These are phyloP conservation scores for Syzygium grande DNA, from an alignment of 345 rosid genomes.

Conservation along the genomic window DNA sequence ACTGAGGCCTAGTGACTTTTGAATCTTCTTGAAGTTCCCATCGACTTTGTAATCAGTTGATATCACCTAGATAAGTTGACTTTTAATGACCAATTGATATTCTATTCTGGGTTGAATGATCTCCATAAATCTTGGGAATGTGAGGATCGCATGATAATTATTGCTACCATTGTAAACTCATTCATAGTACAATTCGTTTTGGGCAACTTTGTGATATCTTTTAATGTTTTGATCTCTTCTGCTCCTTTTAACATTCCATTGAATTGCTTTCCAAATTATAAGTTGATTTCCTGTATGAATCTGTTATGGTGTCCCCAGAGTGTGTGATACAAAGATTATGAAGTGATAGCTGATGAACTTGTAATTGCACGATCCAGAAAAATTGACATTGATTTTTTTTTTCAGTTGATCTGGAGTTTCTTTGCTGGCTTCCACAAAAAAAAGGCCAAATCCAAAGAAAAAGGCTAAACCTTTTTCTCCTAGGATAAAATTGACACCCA, in stretches of 20 bases:
- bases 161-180: background rate
- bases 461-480: background rate
- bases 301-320: background rate
- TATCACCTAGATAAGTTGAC: background rate
- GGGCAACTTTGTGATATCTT: background rate
- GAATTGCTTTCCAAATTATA: background rate
- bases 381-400: background rate
- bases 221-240: background rate
- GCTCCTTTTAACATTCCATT: background rate
- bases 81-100: background rate
- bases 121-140: background rate
- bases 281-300: background rate
- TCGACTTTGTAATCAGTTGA: background rate
- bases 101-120: background rate
- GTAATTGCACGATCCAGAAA: background rate
- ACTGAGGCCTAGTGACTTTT: background rate
- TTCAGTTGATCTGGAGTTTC: background rate
- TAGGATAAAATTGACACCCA: background rate
- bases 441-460: background rate
- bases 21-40: background rate
- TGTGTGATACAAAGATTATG: background rate
- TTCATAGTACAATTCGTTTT: background rate
- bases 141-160: background rate
- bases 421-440: background rate
- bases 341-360: background rate